Evolutionary conservation across 129 eudicot genomes (phyloP).

Genomic region (Erigeron canadensis): DNA sequence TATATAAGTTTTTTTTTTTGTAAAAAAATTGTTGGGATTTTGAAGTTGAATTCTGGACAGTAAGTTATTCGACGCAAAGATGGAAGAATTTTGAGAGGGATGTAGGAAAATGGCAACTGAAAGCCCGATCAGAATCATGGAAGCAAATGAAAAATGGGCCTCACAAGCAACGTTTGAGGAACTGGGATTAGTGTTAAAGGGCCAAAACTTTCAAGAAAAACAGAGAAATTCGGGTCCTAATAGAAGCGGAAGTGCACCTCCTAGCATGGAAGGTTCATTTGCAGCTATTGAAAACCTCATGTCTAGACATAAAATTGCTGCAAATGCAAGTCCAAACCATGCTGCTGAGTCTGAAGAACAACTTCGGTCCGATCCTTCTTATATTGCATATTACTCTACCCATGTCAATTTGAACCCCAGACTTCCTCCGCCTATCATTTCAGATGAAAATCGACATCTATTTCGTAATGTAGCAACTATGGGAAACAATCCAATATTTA

Average conservation of each 20-base stretch:
- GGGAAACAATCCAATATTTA: slow-evolving; percentile 33
- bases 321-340: slow-evolving; percentile 19
- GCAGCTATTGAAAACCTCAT: slow-evolving; percentile 66
- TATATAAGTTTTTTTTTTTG: slow-evolving; percentile 11
- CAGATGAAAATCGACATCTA: slow-evolving; percentile 44
- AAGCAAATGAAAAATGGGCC: slow-evolving; percentile 49
- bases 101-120: slow-evolving; percentile 63
- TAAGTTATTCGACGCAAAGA: not conserved
- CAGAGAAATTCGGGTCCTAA: slow-evolving; percentile 48
- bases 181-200: slow-evolving; percentile 50
- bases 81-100: slow-evolving; percentile 15
- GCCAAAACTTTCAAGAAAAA: slow-evolving; percentile 46
- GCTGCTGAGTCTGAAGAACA: slow-evolving; percentile 39
- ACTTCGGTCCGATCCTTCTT: slow-evolving; percentile 51
- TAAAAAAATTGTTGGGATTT: not conserved
- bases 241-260: slow-evolving; percentile 88
- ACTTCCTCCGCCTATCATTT: slow-evolving; percentile 44
- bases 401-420: slow-evolving; percentile 48
- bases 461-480: slow-evolving; percentile 26
- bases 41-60: slow-evolving; percentile 14
- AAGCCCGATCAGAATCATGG: slow-evolving; percentile 68
- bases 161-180: slow-evolving; percentile 56
- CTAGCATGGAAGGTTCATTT: slow-evolving; percentile 79
- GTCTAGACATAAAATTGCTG: slow-evolving; percentile 38
- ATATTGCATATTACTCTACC: slow-evolving; percentile 42